Base-by-base conservation (phyloP, 1,139 yeast species). In the Debaryomyces psychrophilus region DNA sequence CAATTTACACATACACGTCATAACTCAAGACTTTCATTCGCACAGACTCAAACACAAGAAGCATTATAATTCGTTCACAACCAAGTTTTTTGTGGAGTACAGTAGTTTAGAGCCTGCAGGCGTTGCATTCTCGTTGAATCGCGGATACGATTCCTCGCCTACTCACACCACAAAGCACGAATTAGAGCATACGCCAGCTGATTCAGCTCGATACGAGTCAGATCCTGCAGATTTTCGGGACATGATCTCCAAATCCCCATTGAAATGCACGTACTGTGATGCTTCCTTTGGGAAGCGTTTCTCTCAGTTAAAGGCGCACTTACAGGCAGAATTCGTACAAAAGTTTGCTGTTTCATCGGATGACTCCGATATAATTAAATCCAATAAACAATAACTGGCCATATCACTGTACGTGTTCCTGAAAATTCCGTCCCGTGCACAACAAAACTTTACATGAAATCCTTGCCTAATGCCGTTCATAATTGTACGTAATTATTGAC, bases 31-130 rank as follows among this genome's bases (percentile, higher is more conserved):
- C 62, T 76, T 85, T 58, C 57, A 71, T 55, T 80, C 88, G 5
- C 65, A 67, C 0, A 54, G 71, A 22, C 47, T 87, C 66, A 87
- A 86, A 59, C 71, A 82, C 55, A 81, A 77, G 50, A 77, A 74
- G 49, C 96, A 88, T 62, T 88, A 82, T 63, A 83, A 84, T 58
- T 83, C 92, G 4, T 88, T 88, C 63, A 81, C 74, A 22, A 81
- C 90, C 0, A 56, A 57, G 1, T 88, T 88, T 61, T 87, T 87
- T 51, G 82, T 87, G 0, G 67, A 68, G 0, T 81, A 84, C 61
- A 73, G 71, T 5, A 47, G 48, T 37, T 48, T 60, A 26, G 52
- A 55, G 29, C 59, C 60, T n/a, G n/a, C n/a, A n/a, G n/a, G n/a
- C n/a, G n/a, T n/a, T n/a, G n/a, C n/a, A n/a, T n/a, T n/a, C n/a